Evolutionary conservation across 2,329 filamentous ascomycete genomes (phyloP).

Genomic region (Fonsecaea pugnacius): DNA sequence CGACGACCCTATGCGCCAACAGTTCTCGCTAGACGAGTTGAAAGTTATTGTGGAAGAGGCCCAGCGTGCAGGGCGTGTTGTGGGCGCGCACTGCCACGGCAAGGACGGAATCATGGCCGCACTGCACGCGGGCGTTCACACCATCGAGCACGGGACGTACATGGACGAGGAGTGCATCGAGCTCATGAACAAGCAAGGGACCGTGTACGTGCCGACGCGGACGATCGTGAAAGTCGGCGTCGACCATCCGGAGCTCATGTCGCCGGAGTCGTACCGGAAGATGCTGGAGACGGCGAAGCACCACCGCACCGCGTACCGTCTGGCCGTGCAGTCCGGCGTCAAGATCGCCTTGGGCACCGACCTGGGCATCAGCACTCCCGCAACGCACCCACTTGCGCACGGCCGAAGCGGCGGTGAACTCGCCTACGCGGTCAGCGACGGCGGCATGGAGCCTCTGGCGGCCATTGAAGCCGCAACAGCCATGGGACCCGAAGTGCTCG

Average conservation of each 20-base stretch:
- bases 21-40: slow-evolving; percentile 54
- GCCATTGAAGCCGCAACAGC: slow-evolving; percentile 59
- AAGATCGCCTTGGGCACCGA: slow-evolving; percentile 57
- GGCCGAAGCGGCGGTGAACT: slow-evolving; percentile 55
- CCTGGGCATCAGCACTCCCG: slow-evolving; percentile 46
- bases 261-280: slow-evolving; percentile 46
- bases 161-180: slow-evolving; percentile 52
- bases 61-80: slow-evolving; percentile 45
- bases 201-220: slow-evolving; percentile 52
- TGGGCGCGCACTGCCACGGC: slow-evolving; percentile 54
- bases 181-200: slow-evolving; percentile 53
- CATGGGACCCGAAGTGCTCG: slow-evolving; percentile 53
- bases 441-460: slow-evolving; percentile 55
- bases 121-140: slow-evolving; percentile 51
- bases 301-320: slow-evolving; percentile 47
- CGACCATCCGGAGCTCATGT: slow-evolving; percentile 42
- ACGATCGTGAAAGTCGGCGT: slow-evolving; percentile 50
- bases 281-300: slow-evolving; percentile 45
- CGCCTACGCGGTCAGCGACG: slow-evolving; percentile 51
- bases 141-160: slow-evolving; percentile 57
- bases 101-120: slow-evolving; percentile 55
- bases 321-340: slow-evolving; percentile 52
- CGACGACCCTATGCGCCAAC: slow-evolving; percentile 51
- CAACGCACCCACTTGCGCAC: slow-evolving; percentile 41
- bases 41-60: slow-evolving; percentile 53